Base-by-base conservation (phyloP, 1,284 basidiomycete species). In the Leccinum griseonigrum region DNA sequence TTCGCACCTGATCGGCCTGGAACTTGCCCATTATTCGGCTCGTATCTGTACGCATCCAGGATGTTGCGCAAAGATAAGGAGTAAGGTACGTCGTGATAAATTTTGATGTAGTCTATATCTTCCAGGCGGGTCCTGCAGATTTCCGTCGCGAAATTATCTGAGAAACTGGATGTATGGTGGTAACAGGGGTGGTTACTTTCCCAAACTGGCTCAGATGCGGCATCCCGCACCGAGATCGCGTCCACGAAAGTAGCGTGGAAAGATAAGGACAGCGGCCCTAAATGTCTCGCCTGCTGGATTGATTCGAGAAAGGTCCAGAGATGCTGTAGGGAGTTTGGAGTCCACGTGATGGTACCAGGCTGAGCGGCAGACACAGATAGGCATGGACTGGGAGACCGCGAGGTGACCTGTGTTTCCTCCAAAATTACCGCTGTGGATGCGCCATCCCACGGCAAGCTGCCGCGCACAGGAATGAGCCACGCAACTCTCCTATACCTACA, bases 381-480 rank as follows among this genome's bases (percentile, higher is more conserved):
- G 68, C 56, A 61, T 63, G 50, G 66, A 63, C 62, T 66, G 32
- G 54, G 61, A 60, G 51, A 60, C 34, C 61, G 58, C 40, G 61
- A 68, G 51, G 61, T 29, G 29, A 31, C 48, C 60, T 65, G 63
- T 48, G 60, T 46, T 26, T 68, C 66, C 28, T 76, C 73, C 31
- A 81, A 65, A 16, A 86, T 60, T 4, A 72, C 70, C 4, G 81
- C 86, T 18, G 74, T 63, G 1, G 85, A 81, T 51, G 79, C 80
- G 22, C 70, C 74, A 6, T 74, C 68, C 83, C 84, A 89, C 10
- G 83, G 83, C 34, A 83, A 68, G 11, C 54, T 69, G 10, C 87
- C 87, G 11, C 85, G 81, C 7, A 88, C 69, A 38, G 87, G 87
- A 43, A 90, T 77, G n/a, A 88, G 68, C 87, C 87, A 90, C 3